Evolutionary conservation across 2,329 filamentous ascomycete species (phyloP), one percentile per base, ranked within the genome.

Genomic region (Didymella segeticola): DNA sequence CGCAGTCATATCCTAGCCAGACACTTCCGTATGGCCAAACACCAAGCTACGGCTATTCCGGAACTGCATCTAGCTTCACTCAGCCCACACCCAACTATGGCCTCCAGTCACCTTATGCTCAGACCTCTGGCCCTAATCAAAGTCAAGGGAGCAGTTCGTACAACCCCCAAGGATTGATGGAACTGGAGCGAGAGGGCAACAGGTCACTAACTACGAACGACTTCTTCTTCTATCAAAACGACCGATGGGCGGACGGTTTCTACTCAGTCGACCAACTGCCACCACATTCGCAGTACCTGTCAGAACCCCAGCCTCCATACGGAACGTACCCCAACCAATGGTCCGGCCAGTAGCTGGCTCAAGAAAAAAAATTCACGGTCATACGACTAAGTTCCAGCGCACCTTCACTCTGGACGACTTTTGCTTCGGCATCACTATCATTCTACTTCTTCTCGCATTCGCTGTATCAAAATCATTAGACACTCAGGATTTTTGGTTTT

Each of bases 111-210:
- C 9, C 43, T 14, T 48, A 54, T 8, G 14, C 43, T 3, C 51
- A 43, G 27, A 39, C 19, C 14, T 43, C 50, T 5, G 43, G 38
- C 15, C 38, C 51, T 9, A 27, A 19, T 15, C 37, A 38, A 26
- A 38, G 43, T 6, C 31, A 33, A 37, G 26, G 25, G 25, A 43
- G 15, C 37, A 29, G 38, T 30, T 19, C 38, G 2, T 39, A 53
- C 8, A 33, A 53, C 14, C 31, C 37, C 14, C 43, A 54, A 27
- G 23, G 22, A 11, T n/a, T 54, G 17, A 29, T 25, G 15, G 25
- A 33, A 8, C 11, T 54, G 27, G 51, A 54, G 17, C 22, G 10
- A n/a, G 43, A 48, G 14, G 51, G 51, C 12, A 51, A 45, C 7
- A 17, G n/a, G 27, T 39, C 41, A 6, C 14, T 51, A 8, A 12